Evolutionary conservation across 306 rosid genomes (phyloP).

Genomic region (Hippophae gyantsensis): DNA sequence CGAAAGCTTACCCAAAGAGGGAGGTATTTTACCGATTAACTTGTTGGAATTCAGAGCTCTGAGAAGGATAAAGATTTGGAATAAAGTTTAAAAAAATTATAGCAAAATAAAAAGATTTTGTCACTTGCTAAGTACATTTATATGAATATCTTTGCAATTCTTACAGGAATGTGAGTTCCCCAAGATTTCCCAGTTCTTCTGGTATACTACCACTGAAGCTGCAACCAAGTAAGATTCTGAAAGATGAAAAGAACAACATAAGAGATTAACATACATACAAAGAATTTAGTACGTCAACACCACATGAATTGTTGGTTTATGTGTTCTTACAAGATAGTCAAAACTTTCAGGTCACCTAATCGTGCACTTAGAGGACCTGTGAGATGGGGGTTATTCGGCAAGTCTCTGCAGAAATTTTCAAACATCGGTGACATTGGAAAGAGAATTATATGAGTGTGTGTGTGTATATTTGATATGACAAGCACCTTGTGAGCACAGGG

Average conservation of each 20-base stretch:
- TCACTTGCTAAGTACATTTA: too few relatives aligned
- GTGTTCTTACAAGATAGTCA: slow-evolving; percentile 54
- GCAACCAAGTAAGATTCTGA: slow-evolving; percentile 71
- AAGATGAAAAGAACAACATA: slow-evolving; percentile 8
- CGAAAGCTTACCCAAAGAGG: slow-evolving; percentile 30
- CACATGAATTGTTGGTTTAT: slow-evolving; percentile 11
- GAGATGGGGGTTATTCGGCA: slow-evolving; percentile 52
- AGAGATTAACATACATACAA: not conserved
- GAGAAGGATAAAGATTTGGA: not conserved
- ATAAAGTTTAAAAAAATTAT: too few relatives aligned
- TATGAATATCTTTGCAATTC: slow-evolving; percentile 10
- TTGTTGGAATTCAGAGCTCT: slow-evolving; percentile 31
- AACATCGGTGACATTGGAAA: not conserved
- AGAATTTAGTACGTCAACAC: slow-evolving; percentile 1
- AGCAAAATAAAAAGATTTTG: not conserved
- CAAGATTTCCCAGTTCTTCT: slow-evolving; percentile 60
- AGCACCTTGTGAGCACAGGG: too few relatives aligned
- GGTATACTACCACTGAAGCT: slow-evolving; percentile 64
- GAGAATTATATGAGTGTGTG: too few relatives aligned
- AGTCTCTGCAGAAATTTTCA: slow-evolving; percentile 42
- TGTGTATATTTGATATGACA: too few relatives aligned
- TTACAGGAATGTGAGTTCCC: slow-evolving; percentile 55
- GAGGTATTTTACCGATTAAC: slow-evolving; percentile 25
- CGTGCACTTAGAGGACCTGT: slow-evolving; percentile 44
- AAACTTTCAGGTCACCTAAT: slow-evolving; percentile 39